Base-by-base conservation (phyloP, 306 rosid species). In the Quercus variabilis region DNA sequence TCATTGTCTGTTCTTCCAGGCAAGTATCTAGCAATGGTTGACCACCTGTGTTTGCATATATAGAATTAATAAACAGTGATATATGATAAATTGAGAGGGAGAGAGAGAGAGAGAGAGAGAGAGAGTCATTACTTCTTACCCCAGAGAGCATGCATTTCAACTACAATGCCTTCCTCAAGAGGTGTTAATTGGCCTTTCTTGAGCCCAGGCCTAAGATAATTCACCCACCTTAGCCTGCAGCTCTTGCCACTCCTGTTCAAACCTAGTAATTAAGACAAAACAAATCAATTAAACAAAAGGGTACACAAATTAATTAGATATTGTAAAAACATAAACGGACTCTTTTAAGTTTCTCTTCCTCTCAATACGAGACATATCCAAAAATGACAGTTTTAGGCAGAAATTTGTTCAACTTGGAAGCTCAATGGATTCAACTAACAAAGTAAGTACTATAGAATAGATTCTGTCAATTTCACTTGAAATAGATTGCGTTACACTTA, bases 1-100 rank as follows among this genome's bases (percentile, higher is more conserved):
- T 87, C 92, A 10, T 92, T 92, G 74, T 92, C 97, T 2, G 97
- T 92, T 89, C 97, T 90, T 30, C 97, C 97, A 0, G 95, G 91
- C 82, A 92, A 82, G 83, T 87, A 92, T 74, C 85, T 90, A 10
- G 95, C 95, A 55, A 92, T 92, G 38, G 90, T 87, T n/a, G 97
- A 90, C 97, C 97, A 92, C 85, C 95, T 92, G 74, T 6, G n/a
- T 14, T 10, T 43, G 52, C 51, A n/a, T 9, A 35, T 35, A 18
- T 1, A 28, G 7, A 23, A 28, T n/a, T 46, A 30, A 14, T 1
- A 46, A 15, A 57, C 1, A 26, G 41, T 23, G 26, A 38, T 13
- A 7, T 4, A 23, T 5, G 11, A 41, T 2, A 28, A 26, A 71
- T 20, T 6, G 23, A 17, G 43, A 30, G 43, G n/a, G n/a, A 63